Conservation (phyloP, 495 filamentous ascomycete genomes). For the Penicillium diatomitis region DNA sequence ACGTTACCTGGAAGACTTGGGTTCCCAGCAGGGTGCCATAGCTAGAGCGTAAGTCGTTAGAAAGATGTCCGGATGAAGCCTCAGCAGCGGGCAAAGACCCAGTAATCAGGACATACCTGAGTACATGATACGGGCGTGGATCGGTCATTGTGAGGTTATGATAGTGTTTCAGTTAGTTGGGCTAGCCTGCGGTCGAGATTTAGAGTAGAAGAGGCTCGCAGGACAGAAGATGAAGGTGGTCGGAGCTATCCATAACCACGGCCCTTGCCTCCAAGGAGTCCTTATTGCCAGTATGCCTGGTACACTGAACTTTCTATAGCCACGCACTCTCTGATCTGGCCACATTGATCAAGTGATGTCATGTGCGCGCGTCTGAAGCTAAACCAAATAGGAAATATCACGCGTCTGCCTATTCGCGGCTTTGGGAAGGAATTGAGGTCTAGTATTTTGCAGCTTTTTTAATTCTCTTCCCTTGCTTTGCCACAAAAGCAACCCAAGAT, state of each 20-base stretch:
- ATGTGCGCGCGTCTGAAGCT: conserved; percentile 32
- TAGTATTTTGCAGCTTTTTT: conserved; percentile 5
- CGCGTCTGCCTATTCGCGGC: conserved; percentile 33
- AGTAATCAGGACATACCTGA: conserved; percentile 44
- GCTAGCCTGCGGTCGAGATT: not conserved
- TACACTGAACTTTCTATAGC: not conserved
- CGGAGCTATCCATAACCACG: conserved; percentile 7
- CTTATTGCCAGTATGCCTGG: conserved; percentile 1
- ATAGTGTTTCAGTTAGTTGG: not conserved
- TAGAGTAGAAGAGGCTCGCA: not conserved
- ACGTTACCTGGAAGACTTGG: conserved; percentile 63
- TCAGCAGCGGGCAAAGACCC: too few species aligned
- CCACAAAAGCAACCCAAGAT: conserved; percentile 36
- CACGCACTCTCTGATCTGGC: conserved; percentile 4
- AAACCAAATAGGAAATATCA: conserved; percentile 35
- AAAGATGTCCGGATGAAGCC: not conserved
- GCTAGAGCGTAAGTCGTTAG: conserved; percentile 39
- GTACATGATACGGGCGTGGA: conserved; percentile 66
- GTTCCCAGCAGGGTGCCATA: conserved; percentile 74
- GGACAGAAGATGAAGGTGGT: not conserved
- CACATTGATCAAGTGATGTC: conserved; percentile 30
- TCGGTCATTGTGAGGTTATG: conserved; percentile 28
- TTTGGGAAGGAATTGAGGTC: too few species aligned
- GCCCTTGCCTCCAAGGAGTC: not conserved
- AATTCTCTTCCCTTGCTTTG: not conserved